These are phyloP conservation scores for Theileria equi DNA, from an alignment of 169 alveolate species.

Conservation along the genomic window DNA sequence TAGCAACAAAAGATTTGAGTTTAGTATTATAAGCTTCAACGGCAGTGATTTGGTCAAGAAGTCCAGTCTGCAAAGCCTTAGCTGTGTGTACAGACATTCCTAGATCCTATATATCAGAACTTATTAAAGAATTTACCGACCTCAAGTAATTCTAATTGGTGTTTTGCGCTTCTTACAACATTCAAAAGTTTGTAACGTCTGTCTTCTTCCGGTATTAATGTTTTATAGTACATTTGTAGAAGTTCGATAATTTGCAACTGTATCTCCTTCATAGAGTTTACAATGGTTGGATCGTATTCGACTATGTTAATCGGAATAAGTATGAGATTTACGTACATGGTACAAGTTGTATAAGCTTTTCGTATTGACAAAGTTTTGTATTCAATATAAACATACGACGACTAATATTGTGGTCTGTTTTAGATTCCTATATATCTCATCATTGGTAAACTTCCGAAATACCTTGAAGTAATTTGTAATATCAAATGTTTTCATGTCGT, in stretches of 20 bases:
- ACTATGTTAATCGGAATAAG: slow-evolving; percentile 16
- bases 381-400: slow-evolving; percentile 61
- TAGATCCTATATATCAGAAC: slow-evolving; percentile 13
- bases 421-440: not conserved
- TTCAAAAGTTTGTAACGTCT: slow-evolving; percentile 30
- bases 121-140: not conserved
- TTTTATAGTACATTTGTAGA: slow-evolving; percentile 54
- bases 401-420: slow-evolving; percentile 18
- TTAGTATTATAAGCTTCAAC: slow-evolving; percentile 56
- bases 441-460: not conserved
- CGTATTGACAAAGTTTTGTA: slow-evolving; percentile 62
- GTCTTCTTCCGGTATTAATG: slow-evolving; percentile 58
- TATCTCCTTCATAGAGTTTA: slow-evolving; percentile 35
- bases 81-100: slow-evolving; percentile 46
- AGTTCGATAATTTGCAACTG: slow-evolving; percentile 52
- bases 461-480: not conserved
- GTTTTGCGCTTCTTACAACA: slow-evolving; percentile 38
- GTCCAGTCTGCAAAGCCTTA: slow-evolving; percentile 61
- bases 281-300: slow-evolving; percentile 50
- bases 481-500: slow-evolving; percentile 13
- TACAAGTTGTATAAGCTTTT: slow-evolving; percentile 39
- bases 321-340: slow-evolving; percentile 20
- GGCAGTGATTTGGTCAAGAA: slow-evolving; percentile 60
- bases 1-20: slow-evolving; percentile 35
- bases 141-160: slow-evolving; percentile 35